Percentiles rank a stretch among this genome's conserved stretches.
These are phyloP conservation scores for Tricholoma sp. DNA, from an alignment of 768 basidiomycete species.

Conservation along the genomic window DNA sequence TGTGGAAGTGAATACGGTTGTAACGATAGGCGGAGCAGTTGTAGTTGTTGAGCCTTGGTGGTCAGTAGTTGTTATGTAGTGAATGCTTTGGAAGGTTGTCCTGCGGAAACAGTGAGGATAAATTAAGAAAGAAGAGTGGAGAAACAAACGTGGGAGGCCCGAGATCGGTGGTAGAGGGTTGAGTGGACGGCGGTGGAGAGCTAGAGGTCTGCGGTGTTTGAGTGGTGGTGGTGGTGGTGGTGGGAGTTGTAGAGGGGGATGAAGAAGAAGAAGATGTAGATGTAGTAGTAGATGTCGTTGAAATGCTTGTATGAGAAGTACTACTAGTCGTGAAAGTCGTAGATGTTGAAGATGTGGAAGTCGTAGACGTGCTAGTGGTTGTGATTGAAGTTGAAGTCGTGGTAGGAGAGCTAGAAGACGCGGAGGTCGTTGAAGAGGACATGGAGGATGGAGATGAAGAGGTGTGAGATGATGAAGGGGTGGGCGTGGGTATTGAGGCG, in stretches of 20 bases:
- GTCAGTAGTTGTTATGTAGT: slow-evolving; percentile 60
- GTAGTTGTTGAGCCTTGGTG: slow-evolving; percentile 41
- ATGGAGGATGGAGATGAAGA: slow-evolving; percentile 5
- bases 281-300: slow-evolving; percentile 11
- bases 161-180: slow-evolving; percentile 1
- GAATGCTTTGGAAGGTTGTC: slow-evolving; percentile 46
- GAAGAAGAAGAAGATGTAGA: slow-evolving; percentile 10
- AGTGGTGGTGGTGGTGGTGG: slow-evolving; percentile 14
- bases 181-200: background rate
- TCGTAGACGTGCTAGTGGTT: slow-evolving; percentile 12
- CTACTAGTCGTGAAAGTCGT: background rate
- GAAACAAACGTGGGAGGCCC: slow-evolving; percentile 12
- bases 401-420: slow-evolving; percentile 13
- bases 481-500: slow-evolving; percentile 10
- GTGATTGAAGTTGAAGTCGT: slow-evolving; percentile 19
- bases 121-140: slow-evolving; percentile 5
- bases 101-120: slow-evolving; percentile 25
- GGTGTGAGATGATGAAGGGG: slow-evolving; percentile 9
- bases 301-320: too few relatives aligned
- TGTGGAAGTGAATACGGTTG: slow-evolving; percentile 51
- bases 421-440: slow-evolving; percentile 5
- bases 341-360: slow-evolving; percentile 9
- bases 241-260: slow-evolving; percentile 11
- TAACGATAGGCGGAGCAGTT: slow-evolving; percentile 53
- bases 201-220: background rate